Evolutionary conservation across 768 basidiomycete species (phyloP).

Genomic region (Leucocoprinus leucothites): DNA sequence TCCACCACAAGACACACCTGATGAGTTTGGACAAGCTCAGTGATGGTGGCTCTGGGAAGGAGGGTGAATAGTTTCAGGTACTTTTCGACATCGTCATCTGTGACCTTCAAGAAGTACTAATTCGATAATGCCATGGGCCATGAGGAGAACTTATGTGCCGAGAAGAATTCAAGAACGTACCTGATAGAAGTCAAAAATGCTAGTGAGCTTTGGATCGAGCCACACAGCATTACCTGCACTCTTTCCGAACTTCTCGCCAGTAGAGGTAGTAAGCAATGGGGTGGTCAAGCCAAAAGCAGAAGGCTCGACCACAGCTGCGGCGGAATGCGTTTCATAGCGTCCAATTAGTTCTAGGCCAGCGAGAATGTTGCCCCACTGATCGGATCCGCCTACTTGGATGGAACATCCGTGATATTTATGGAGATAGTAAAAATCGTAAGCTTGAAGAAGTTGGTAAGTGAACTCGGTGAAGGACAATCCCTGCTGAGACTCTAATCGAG

Average conservation of each 20-base stretch:
- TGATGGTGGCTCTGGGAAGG: constrained; percentile 55
- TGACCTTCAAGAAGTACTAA: constrained; percentile 86
- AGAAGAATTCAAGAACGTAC: constrained; percentile 31
- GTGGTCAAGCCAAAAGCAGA: constrained; percentile 78
- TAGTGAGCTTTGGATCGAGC: constrained; percentile 77
- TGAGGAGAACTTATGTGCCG: not conserved
- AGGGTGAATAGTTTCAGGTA: constrained; percentile 86
- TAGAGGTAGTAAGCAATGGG: constrained; percentile 86
- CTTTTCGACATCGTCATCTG: constrained; percentile 76
- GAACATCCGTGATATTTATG: constrained; percentile 63
- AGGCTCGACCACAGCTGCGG: constrained; percentile 20
- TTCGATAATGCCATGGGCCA: not conserved
- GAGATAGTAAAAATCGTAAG: constrained; percentile 88
- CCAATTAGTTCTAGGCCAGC: constrained; percentile 91
- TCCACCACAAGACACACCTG: constrained; percentile 31
- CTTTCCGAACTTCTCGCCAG: constrained; percentile 96
- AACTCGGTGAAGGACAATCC: constrained; percentile 99
- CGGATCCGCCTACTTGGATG: constrained; percentile 93
- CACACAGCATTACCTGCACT: constrained; percentile 95
- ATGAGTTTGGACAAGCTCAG: constrained; percentile 56
- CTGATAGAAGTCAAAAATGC: constrained; percentile 93
- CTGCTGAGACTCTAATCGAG: constrained; percentile 71
- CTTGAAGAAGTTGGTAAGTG: constrained; percentile 95
- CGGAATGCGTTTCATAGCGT: constrained; percentile 25
- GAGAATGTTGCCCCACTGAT: constrained; percentile 98